Conservation (phyloP, 495 filamentous ascomycete genomes). For the Parathielavia hyrcaniae region DNA sequence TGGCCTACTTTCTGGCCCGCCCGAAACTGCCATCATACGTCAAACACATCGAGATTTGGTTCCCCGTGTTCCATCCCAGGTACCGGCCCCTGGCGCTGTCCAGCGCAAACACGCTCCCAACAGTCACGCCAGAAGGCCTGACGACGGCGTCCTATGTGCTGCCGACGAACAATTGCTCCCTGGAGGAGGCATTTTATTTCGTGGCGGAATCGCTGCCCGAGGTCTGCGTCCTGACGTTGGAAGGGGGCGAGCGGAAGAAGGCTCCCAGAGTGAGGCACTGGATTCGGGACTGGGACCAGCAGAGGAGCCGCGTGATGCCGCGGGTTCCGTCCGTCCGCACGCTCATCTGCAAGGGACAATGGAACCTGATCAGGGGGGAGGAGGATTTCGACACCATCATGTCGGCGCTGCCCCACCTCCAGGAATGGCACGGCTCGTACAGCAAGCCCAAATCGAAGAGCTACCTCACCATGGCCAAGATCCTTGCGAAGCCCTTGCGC, state of each 20-base stretch:
- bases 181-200: slow-evolving; percentile 61
- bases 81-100: slow-evolving; percentile 40
- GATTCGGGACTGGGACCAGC: slow-evolving; percentile 27
- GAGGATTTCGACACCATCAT: slow-evolving; percentile 57
- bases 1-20: slow-evolving; percentile 52
- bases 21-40: slow-evolving; percentile 56
- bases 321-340: slow-evolving; percentile 43
- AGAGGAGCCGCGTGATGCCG: slow-evolving; percentile 26
- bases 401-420: slow-evolving; percentile 55
- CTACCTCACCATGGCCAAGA: slow-evolving; percentile 57
- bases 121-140: slow-evolving; percentile 44
- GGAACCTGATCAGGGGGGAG: slow-evolving; percentile 64
- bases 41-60: slow-evolving; percentile 67
- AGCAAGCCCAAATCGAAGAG: slow-evolving; percentile 62
- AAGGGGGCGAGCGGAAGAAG: slow-evolving; percentile 68
- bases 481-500: slow-evolving; percentile 47
- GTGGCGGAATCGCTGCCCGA: slow-evolving; percentile 52
- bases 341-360: slow-evolving; percentile 64
- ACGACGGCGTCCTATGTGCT: slow-evolving; percentile 48
- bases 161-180: slow-evolving; percentile 56
- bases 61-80: slow-evolving; percentile 61
- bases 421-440: slow-evolving; percentile 67
- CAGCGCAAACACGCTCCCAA: slow-evolving; percentile 38
- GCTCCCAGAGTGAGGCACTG: slow-evolving; percentile 59
- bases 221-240: slow-evolving; percentile 60